Conservation (phyloP, 1,284 basidiomycete species). For the Sporisorium iseilematis-ciliati region DNA sequence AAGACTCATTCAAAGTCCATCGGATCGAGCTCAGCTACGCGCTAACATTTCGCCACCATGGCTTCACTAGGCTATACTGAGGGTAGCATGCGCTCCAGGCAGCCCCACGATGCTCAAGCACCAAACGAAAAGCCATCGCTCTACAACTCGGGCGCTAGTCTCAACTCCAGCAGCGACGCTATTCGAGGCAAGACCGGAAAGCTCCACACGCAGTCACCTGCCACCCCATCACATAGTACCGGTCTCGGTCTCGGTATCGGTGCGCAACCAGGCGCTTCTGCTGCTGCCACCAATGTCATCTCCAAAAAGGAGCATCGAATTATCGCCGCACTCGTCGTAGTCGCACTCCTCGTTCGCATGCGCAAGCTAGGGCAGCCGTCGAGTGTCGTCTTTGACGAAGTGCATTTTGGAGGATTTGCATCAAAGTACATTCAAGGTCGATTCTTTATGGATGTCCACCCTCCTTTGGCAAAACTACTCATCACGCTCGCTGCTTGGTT, state of each 20-base stretch:
- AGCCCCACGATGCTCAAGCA: constrained; percentile 13
- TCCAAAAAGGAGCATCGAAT: constrained; percentile 35
- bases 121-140: constrained; percentile 34
- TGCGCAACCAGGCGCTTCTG: constrained; percentile 40
- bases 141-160: constrained; percentile 15
- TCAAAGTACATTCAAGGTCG: constrained; percentile 86
- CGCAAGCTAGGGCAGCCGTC: constrained; percentile 62
- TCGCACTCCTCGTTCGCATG: constrained; percentile 57
- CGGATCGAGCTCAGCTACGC: not conserved
- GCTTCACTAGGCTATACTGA: constrained; percentile 50
- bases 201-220: constrained; percentile 21
- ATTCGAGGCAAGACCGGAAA: constrained; percentile 32
- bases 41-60: constrained; percentile 22
- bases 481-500: constrained; percentile 90
- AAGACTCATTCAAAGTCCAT: too few relatives aligned
- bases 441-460: constrained; percentile 96
- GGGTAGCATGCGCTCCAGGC: constrained; percentile 47
- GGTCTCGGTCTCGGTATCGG: constrained; percentile 54
- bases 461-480: constrained; percentile 93
- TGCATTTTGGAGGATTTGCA: constrained; percentile 74
- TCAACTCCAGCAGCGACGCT: constrained; percentile 26
- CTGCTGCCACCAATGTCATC: constrained; percentile 35
- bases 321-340: constrained; percentile 35
- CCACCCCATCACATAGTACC: constrained; percentile 20
- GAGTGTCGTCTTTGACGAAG: constrained; percentile 69